Conservation (phyloP, 2,329 filamentous ascomycete species). For the Sphaceloma murrayae region DNA sequence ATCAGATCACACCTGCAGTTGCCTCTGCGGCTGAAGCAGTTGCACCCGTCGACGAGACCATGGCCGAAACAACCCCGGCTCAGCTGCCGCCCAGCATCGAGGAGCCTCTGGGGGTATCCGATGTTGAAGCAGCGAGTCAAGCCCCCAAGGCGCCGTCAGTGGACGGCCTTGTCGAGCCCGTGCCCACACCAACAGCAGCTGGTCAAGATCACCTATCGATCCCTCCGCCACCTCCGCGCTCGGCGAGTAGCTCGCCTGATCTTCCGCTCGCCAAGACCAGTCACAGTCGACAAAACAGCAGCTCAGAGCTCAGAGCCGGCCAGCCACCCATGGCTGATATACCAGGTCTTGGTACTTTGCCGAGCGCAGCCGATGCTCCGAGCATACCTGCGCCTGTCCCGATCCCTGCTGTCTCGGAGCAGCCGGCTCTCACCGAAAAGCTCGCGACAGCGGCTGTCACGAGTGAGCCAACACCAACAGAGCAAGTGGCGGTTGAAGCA, state of each 20-base stretch:
- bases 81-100: too few species aligned
- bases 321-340: not conserved
- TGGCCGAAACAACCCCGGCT: not conserved
- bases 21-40: not conserved
- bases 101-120: too few species aligned
- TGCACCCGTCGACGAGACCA: constrained; percentile 16
- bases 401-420: not conserved
- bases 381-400: not conserved
- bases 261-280: constrained; percentile 30
- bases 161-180: constrained; percentile 1
- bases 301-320: not conserved
- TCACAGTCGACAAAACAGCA: not conserved
- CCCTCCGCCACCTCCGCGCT: constrained; percentile 19
- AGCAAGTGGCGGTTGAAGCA: not conserved
- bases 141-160: not conserved
- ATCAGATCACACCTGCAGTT: constrained; percentile 15
- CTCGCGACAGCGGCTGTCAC: not conserved
- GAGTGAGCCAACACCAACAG: not conserved
- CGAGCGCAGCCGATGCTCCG: not conserved
- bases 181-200: constrained; percentile 17
- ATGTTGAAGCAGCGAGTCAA: not conserved
- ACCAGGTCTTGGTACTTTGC: not conserved
- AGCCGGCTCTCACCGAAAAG: not conserved
- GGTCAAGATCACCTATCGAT: constrained; percentile 10
- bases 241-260: constrained; percentile 36